Conservation (phyloP, 169 alveolate species). For the Plasmodium falciparum region DNA sequence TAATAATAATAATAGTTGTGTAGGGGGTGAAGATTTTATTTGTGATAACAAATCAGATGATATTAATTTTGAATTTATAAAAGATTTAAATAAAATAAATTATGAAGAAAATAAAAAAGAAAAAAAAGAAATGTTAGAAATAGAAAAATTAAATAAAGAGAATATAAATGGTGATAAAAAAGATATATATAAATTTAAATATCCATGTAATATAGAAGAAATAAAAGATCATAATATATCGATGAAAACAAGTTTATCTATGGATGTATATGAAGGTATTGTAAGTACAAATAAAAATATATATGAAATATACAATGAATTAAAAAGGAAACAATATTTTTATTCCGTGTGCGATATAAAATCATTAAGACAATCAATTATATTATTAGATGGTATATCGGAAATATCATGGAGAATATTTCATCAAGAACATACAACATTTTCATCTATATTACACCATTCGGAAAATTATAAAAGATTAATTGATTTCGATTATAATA, state of each 20-base stretch:
- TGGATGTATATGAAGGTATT: conserved; percentile 30
- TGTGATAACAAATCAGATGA: neutral
- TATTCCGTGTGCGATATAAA: conserved; percentile 31
- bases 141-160: too few species aligned
- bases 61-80: neutral
- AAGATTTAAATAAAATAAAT: conserved; percentile 1
- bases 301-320: conserved; percentile 9
- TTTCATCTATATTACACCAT: conserved; percentile 45
- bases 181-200: neutral
- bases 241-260: conserved; percentile 26
- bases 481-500: conserved; percentile 52
- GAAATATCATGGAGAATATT: conserved; percentile 72
- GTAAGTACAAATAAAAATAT: conserved; percentile 47
- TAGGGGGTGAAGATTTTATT: neutral
- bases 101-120: neutral
- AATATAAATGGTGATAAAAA: neutral
- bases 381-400: conserved; percentile 46
- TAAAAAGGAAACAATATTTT: conserved; percentile 6
- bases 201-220: neutral
- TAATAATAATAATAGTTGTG: neutral
- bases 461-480: conserved; percentile 40
- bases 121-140: neutral
- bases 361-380: conserved; percentile 46
- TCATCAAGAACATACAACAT: conserved; percentile 53
- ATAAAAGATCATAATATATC: conserved; percentile 29